A percentile compares a stretch with the other conserved stretches of the same genome.
Conservation (phyloP, 495 filamentous ascomycete species). For the Lepraria neglecta region DNA sequence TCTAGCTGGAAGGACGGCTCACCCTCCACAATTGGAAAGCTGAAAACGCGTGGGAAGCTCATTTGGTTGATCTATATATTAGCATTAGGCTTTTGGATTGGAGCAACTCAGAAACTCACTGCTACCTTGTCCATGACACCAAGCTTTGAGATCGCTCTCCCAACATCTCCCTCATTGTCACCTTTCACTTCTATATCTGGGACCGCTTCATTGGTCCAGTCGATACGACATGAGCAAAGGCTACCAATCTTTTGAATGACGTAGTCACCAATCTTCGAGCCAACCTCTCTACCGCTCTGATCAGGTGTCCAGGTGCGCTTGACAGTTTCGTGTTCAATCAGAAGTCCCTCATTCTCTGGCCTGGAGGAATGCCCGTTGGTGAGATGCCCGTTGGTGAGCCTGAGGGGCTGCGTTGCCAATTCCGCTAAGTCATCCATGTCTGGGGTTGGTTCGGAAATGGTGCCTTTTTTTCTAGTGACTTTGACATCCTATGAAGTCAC, state of each 20-base stretch:
- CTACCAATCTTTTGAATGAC: slow-evolving; percentile 7
- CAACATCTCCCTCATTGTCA: slow-evolving; percentile 16
- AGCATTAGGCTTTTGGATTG: neutral
- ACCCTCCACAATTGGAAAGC: slow-evolving; percentile 15
- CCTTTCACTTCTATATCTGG: slow-evolving; percentile 17
- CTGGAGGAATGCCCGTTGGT: neutral
- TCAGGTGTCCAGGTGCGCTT: slow-evolving; percentile 9
- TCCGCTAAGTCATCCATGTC: neutral
- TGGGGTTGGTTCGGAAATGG: neutral
- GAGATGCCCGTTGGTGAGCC: too few relatives aligned
- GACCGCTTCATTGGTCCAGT: slow-evolving; percentile 1
- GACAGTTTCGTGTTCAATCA: slow-evolving; percentile 19
- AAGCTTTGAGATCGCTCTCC: slow-evolving; percentile 15
- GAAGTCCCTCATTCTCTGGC: neutral
- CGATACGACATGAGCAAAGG: slow-evolving; percentile 10
- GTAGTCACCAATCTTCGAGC: neutral
- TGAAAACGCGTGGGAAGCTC: slow-evolving; percentile 12
- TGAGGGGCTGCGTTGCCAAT: neutral
- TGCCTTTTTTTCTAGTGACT: slow-evolving; percentile 4
- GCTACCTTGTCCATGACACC: slow-evolving; percentile 7
- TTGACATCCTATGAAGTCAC: neutral
- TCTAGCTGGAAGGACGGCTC: slow-evolving; percentile 11
- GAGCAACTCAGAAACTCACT: slow-evolving; percentile 3
- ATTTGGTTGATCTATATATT: slow-evolving; percentile 10
- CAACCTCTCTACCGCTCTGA: neutral